These are phyloP conservation scores for Limonomyces culmigenus DNA, from an alignment of 1,284 basidiomycete species.

Conservation along the genomic window DNA sequence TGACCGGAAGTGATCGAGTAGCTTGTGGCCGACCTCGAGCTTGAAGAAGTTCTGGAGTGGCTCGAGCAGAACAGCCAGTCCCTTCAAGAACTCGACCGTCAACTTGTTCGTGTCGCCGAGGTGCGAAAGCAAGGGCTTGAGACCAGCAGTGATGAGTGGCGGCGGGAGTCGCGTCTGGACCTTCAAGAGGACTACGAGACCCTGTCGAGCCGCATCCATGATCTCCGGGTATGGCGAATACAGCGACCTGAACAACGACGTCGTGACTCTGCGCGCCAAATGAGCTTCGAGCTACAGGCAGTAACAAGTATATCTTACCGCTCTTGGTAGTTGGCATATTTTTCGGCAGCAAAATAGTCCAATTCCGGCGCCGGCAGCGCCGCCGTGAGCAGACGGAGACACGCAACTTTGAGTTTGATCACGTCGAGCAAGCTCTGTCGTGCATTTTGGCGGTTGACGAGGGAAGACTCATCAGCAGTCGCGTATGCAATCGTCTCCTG, in stretches of 20 bases:
- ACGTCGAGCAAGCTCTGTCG: conserved; percentile 78
- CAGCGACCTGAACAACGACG: conserved; percentile 97
- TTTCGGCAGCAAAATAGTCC: too few relatives aligned
- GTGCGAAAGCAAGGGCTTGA: conserved; percentile 96
- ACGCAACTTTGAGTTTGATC: conserved; percentile 86
- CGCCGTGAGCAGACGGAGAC: conserved; percentile 84
- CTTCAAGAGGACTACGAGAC: conserved; percentile 76
- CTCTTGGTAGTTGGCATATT: conserved; percentile 67
- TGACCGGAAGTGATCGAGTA: conserved; percentile 88
- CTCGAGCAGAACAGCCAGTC: conserved; percentile 88
- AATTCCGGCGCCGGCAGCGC: conserved; percentile 94
- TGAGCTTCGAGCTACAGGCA: conserved; percentile 1
- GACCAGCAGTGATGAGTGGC: conserved; percentile 87
- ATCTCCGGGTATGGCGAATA: conserved; percentile 91
- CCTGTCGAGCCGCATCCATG: conserved; percentile 92
- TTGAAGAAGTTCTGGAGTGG: conserved; percentile 99
- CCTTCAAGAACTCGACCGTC: conserved; percentile 89
- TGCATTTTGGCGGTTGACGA: conserved; percentile 60
- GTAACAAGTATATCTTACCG: conserved; percentile 30
- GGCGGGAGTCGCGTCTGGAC: conserved; percentile 91
- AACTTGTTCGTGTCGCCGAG: conserved; percentile 91
- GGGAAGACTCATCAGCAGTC: conserved; percentile 82
- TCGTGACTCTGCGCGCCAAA: conserved; percentile 51
- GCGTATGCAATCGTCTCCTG: conserved; percentile 92
- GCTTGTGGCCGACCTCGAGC: conserved; percentile 96